Evolutionary conservation across 768 basidiomycete species (phyloP).

Genomic region (Kwoniella heveanensis): DNA sequence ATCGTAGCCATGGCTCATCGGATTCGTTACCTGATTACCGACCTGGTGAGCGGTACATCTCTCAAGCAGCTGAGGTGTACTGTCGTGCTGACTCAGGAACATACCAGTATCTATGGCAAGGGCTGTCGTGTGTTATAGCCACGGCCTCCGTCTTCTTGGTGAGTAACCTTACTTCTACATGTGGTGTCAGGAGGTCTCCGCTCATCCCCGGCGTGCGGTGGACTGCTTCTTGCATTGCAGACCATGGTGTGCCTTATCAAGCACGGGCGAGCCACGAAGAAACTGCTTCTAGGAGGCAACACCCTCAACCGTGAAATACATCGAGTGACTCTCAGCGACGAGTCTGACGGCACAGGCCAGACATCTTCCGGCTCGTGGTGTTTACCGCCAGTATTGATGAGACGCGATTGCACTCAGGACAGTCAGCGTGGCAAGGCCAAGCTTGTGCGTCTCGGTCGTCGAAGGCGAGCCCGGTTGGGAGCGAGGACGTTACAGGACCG

Average conservation of each 20-base stretch:
- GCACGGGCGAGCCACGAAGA: constrained; percentile 12
- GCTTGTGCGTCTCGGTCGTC: not conserved
- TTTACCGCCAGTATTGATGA: not conserved
- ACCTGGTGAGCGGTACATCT: constrained; percentile 10
- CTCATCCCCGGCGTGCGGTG: no score
- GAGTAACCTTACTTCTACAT: not conserved
- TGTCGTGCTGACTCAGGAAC: not conserved
- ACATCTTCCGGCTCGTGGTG: not conserved
- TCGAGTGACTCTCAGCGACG: not conserved
- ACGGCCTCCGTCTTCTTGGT: constrained; percentile 23
- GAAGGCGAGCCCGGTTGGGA: not conserved
- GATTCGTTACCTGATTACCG: constrained; percentile 17
- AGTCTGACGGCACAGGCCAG: not conserved
- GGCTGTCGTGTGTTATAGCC: constrained; percentile 30
- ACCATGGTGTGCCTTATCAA: constrained; percentile 7
- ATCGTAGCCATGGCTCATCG: constrained; percentile 3
- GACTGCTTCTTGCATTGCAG: constrained; percentile 3
- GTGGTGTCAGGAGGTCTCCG: no score
- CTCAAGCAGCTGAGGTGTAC: not conserved
- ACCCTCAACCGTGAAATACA: constrained; percentile 13
- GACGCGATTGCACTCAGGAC: not conserved
- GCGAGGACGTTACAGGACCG: constrained; percentile 15
- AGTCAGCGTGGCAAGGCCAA: not conserved
- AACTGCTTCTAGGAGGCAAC: constrained; percentile 8
- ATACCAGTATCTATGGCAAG: constrained; percentile 35